These are phyloP conservation scores for Fusarium sp. DNA, from an alignment of 2,329 filamentous ascomycete species.

Conservation along the genomic window DNA sequence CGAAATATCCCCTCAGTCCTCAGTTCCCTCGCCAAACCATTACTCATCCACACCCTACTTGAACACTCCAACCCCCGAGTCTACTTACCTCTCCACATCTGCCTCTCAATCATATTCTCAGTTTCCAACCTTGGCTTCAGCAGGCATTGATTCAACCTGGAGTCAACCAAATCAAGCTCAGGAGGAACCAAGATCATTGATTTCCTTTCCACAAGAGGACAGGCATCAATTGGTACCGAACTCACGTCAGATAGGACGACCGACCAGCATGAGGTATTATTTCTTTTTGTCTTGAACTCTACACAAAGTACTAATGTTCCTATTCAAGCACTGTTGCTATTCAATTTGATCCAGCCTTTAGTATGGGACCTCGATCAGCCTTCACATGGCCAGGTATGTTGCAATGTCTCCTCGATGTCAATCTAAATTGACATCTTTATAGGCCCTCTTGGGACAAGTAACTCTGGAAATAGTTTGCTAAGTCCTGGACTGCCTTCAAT, in stretches of 20 bases:
- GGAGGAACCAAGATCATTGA: conserved; percentile 27
- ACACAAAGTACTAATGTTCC: conserved; percentile 16
- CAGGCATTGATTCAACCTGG: conserved; percentile 37
- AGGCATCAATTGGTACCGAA: conserved; percentile 23
- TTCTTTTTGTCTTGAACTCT: background rate
- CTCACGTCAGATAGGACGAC: conserved; percentile 20
- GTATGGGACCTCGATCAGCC: conserved; percentile 60
- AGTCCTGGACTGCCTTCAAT: conserved; percentile 59
- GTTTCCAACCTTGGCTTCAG: conserved; percentile 35
- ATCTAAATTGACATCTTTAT: background rate
- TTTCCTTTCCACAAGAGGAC: conserved; percentile 27
- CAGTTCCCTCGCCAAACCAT: conserved; percentile 36
- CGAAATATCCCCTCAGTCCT: conserved; percentile 31
- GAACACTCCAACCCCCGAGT: conserved; percentile 34
- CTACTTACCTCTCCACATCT: conserved; percentile 40
- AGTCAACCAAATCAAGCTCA: conserved; percentile 33
- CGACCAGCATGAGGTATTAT: conserved; percentile 39
- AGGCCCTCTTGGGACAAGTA: conserved; percentile 50
- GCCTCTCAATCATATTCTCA: conserved; percentile 40
- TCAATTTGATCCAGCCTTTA: conserved; percentile 61
- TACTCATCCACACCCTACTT: conserved; percentile 39
- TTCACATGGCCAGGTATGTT: conserved; percentile 61
- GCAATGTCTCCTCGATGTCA: background rate
- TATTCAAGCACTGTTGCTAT: conserved; percentile 57
- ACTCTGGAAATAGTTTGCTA: conserved; percentile 49